These are phyloP conservation scores for Euphrasia confusa DNA, from an alignment of 257 asterid species.

Conservation along the genomic window DNA sequence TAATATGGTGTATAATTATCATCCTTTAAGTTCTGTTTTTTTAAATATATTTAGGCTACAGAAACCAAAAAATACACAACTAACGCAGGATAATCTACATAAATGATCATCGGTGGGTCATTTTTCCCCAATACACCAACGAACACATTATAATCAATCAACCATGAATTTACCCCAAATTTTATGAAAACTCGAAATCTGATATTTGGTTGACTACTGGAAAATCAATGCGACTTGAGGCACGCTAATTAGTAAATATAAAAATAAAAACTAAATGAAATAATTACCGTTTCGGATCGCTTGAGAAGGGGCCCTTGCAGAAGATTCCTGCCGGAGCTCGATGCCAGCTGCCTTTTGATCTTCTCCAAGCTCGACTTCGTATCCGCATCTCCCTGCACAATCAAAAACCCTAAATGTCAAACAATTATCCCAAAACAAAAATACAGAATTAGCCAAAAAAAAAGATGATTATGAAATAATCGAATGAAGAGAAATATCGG, in stretches of 20 bases:
- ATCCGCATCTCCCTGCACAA: slow-evolving; percentile 64
- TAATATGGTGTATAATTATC: not conserved
- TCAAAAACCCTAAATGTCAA: slow-evolving; percentile 20
- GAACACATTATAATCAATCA: not conserved
- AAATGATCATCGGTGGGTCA: not conserved
- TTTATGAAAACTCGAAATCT: not conserved
- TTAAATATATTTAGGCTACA: not conserved
- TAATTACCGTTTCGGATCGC: slow-evolving; percentile 92
- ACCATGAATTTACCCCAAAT: slow-evolving; percentile 9
- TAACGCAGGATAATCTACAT: too few species aligned
- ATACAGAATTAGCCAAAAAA: not conserved
- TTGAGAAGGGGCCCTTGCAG: slow-evolving; percentile 95
- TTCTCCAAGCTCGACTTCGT: slow-evolving; percentile 91
- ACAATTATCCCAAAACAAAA: not conserved
- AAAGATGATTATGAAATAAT: not conserved
- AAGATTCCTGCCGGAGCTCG: slow-evolving; percentile 86
- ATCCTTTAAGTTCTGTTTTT: not conserved
- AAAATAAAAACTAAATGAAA: not conserved
- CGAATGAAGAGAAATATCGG: slow-evolving; percentile 4
- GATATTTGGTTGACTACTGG: not conserved
- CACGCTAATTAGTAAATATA: not conserved
- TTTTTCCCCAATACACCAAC: not conserved
- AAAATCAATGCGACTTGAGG: slow-evolving; percentile 22
- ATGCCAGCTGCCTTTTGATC: slow-evolving; percentile 95
- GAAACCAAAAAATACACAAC: not conserved